Percentiles rank a stretch among this genome's conserved stretches.
Conservation (phyloP, 345 rosid species). For the Balakata baccata region DNA sequence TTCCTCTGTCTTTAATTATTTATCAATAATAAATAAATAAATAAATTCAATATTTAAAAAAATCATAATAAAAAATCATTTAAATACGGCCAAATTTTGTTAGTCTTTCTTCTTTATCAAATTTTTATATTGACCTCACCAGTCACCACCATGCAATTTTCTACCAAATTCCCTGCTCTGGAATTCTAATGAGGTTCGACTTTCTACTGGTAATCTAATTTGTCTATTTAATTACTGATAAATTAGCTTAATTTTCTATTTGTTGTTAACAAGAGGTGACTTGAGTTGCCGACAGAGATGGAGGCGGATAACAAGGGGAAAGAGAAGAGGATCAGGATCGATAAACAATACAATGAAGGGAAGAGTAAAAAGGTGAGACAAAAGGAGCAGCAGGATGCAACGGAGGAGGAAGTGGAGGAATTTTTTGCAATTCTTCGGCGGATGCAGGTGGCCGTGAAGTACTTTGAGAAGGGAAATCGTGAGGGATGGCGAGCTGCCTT, state of each 20-base stretch:
- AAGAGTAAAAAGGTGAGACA: neutral
- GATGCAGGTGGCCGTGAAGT: conserved; percentile 23
- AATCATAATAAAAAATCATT: neutral
- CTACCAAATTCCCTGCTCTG: neutral
- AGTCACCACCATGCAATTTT: neutral
- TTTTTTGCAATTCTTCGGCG: conserved; percentile 24
- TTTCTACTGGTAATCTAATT: neutral
- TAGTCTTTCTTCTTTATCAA: conserved; percentile 1
- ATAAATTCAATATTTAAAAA: neutral
- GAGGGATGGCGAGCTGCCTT: conserved; percentile 26
- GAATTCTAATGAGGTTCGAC: too few species aligned
- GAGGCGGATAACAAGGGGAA: conserved; percentile 8
- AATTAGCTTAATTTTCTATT: neutral
- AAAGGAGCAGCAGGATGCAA: conserved; percentile 5
- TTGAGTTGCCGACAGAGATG: neutral
- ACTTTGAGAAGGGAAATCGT: conserved; percentile 12
- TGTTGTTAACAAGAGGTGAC: neutral
- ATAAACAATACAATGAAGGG: neutral
- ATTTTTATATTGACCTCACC: neutral
- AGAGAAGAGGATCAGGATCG: conserved; percentile 13
- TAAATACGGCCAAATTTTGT: neutral
- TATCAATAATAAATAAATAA: neutral
- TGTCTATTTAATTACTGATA: neutral
- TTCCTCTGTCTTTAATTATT: too few species aligned
- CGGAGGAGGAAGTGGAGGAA: conserved; percentile 29